Base-by-base conservation (phyloP, 345 rosid genomes). In the Gossypioides kirkii region DNA sequence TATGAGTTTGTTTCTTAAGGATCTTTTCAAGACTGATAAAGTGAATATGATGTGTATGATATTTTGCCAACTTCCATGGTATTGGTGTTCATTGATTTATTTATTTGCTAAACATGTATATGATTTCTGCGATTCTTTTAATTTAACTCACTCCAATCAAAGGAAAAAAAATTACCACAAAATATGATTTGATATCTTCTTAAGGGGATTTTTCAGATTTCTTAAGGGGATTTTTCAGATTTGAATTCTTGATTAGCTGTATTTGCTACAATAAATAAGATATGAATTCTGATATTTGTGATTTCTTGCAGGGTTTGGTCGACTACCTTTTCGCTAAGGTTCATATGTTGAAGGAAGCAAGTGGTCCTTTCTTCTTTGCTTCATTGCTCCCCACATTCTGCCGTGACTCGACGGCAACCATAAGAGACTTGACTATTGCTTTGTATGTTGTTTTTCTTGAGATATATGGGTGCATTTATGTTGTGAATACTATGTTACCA, bases 271-370 rank as follows among this genome's bases (percentile, higher is more conserved):
- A 50, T 6, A 12, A 63, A n/a, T 63, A 41, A 63, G 61, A 56
- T 23, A 12, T 28, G 20, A 26, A 16, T 56, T 55, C 25, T 77
- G 62, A 61, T 60, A 18, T 3, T 12, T 50, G 16, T 26, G 41
- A 8, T 16, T 56, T 42, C 11, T 56, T 63, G 69, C 75, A 78
- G 81, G 77, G 77, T 13, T 10, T 69, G 10, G 61, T 78, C 18
- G 77, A 78, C 64, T 8, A 32, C 36, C 67, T 10, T 36, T 74
- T 78, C 1, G 46, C 32, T 23, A 16, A 7, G 53, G 45, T 22
- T 46, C 64, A 61, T 14, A 11, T 52, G 0, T 26, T 78, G 68
- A 78, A 70, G 71, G 77, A 63, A 62, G 16, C 20, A 7, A 46
- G 11, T 25, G 61, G 65, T 12, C 77, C 75, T 45, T 62, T 32